Percentiles rank a stretch among this genome's conserved stretches.
Evolutionary conservation across 108 stramenopile genomes (phyloP).

Genomic region (Stephanodiscus triporus): DNA sequence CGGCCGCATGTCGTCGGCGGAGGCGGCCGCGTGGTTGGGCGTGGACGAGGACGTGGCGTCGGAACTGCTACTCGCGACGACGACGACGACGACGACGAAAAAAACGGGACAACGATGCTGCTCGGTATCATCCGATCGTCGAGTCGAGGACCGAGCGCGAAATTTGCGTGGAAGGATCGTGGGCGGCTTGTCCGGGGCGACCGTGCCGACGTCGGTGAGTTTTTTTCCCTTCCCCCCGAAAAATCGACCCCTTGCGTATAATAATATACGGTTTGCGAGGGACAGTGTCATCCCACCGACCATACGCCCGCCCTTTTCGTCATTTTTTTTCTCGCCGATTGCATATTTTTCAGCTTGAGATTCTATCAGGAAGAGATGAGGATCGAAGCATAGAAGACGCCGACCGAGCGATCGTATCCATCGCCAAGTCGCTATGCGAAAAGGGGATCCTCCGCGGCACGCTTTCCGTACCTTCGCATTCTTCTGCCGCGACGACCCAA

Average conservation of each 20-base stretch:
- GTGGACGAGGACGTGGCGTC: slow-evolving; percentile 18
- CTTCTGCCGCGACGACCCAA: neutral
- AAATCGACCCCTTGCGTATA: neutral
- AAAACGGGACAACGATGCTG: neutral
- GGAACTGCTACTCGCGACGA: neutral
- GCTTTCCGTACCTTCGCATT: neutral
- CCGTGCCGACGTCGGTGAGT: slow-evolving; percentile 27
- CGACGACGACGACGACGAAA: neutral
- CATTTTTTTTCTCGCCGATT: slow-evolving; percentile 2
- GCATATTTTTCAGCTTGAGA: neutral
- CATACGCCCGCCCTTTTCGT: neutral
- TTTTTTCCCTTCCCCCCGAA: no score
- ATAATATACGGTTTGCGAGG: neutral
- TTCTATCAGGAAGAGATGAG: neutral
- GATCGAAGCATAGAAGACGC: neutral
- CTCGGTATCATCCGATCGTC: neutral
- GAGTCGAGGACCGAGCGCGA: neutral
- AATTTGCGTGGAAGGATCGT: slow-evolving; percentile 17
- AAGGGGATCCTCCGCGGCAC: neutral
- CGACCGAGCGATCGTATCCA: slow-evolving; percentile 1
- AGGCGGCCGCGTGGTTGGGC: slow-evolving; percentile 24
- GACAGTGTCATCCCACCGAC: no score
- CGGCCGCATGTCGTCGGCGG: slow-evolving; percentile 7
- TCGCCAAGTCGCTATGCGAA: neutral
- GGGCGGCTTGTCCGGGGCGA: slow-evolving; percentile 17